Percentiles rank a stretch among this genome's conserved stretches.
Evolutionary conservation across 2,329 filamentous ascomycete species (phyloP).

Genomic region (Zalaria obscura): DNA sequence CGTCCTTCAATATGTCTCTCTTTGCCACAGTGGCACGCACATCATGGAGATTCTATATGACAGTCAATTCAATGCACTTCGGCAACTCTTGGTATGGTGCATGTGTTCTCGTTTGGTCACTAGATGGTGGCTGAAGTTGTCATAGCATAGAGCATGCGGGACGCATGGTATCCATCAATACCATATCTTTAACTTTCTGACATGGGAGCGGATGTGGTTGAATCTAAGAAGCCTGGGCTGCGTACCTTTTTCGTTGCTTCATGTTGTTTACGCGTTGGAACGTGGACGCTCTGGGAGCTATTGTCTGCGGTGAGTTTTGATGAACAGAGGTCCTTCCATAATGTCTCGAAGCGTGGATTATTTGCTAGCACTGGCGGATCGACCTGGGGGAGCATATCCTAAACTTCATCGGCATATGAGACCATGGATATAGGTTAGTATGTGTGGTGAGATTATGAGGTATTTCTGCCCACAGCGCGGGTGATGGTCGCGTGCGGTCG

Average conservation of each 20-base stretch:
- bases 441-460: no score
- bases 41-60: slow-evolving; percentile 21
- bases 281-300: not conserved
- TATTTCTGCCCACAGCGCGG: no score
- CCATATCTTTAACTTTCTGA: not conserved
- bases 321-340: not conserved
- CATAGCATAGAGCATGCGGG: not conserved
- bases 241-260: not conserved
- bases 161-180: not conserved
- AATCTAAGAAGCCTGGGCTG: not conserved
- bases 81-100: no score
- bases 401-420: no score
- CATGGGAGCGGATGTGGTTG: not conserved
- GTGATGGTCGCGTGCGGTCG: no score
- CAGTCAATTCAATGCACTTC: not conserved
- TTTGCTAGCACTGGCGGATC: not conserved
- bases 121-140: not conserved
- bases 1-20: slow-evolving; percentile 18
- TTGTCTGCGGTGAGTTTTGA: not conserved
- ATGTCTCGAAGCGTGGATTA: not conserved
- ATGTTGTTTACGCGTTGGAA: not conserved
- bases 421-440: no score
- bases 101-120: no score
- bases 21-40: slow-evolving; percentile 19
- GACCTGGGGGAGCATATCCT: not conserved